Evolutionary conservation across 1,284 basidiomycete genomes (phyloP).

Genomic region (Pterulicium gracile): DNA sequence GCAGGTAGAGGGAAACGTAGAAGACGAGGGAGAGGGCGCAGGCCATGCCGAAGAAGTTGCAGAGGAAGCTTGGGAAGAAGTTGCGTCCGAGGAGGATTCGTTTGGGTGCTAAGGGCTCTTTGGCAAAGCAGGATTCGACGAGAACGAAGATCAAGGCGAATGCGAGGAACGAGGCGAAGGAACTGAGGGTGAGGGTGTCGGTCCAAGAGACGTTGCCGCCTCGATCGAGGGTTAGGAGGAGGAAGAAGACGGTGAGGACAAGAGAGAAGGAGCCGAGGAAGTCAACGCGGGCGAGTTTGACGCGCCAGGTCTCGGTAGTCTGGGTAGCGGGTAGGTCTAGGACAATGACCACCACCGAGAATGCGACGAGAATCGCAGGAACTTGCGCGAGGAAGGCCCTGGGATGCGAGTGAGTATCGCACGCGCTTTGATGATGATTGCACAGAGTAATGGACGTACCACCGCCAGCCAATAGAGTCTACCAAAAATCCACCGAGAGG

Average conservation of each 20-base stretch:
- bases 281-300: slow-evolving; percentile 46
- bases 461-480: slow-evolving; percentile 56
- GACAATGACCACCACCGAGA: slow-evolving; percentile 35
- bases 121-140: slow-evolving; percentile 32
- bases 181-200: slow-evolving; percentile 21
- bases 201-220: slow-evolving; percentile 48
- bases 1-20: slow-evolving; percentile 43
- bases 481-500: slow-evolving; percentile 48
- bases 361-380: slow-evolving; percentile 40
- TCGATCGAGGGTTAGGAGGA: slow-evolving; percentile 45
- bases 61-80: slow-evolving; percentile 43
- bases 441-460: slow-evolving; percentile 22
- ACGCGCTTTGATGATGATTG: not conserved
- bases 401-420: not conserved
- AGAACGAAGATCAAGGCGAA: slow-evolving; percentile 17
- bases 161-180: slow-evolving; percentile 14
- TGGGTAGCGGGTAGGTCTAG: slow-evolving; percentile 35
- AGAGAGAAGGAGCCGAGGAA: slow-evolving; percentile 43
- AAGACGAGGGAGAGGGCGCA: slow-evolving; percentile 36
- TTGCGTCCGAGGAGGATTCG: slow-evolving; percentile 38
- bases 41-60: slow-evolving; percentile 45
- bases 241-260: slow-evolving; percentile 36
- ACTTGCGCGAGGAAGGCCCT: slow-evolving; percentile 53
- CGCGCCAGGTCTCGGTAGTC: slow-evolving; percentile 20
- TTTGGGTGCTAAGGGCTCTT: slow-evolving; percentile 47